These are phyloP conservation scores for Yamadazyma sp. DNA, from an alignment of 1,139 yeast species.

Conservation along the genomic window DNA sequence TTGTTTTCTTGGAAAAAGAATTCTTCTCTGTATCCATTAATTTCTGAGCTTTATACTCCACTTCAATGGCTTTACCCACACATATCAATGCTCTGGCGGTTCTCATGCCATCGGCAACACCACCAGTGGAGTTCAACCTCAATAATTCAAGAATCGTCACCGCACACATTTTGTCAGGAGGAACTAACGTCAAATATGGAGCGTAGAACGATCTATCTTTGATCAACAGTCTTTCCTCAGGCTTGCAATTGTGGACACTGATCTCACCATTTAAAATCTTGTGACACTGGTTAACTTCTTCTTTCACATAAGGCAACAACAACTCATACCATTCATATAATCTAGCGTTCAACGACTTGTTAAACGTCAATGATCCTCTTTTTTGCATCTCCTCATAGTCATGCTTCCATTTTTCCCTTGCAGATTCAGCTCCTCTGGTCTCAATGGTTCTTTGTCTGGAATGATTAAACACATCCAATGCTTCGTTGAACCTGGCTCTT, in stretches of 20 bases:
- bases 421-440: slow-evolving; percentile 78
- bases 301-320: slow-evolving; percentile 65
- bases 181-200: slow-evolving; percentile 70
- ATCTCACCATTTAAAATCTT: slow-evolving; percentile 28
- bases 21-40: slow-evolving; percentile 58
- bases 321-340: slow-evolving; percentile 78
- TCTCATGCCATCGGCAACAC: slow-evolving; percentile 80
- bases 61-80: slow-evolving; percentile 82
- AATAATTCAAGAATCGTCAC: slow-evolving; percentile 81
- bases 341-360: slow-evolving; percentile 65
- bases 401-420: slow-evolving; percentile 84
- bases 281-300: slow-evolving; percentile 57
- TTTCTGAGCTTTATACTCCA: slow-evolving; percentile 74
- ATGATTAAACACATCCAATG: slow-evolving; percentile 67
- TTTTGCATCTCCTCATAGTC: slow-evolving; percentile 71
- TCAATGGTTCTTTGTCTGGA: slow-evolving; percentile 78
- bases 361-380: slow-evolving; percentile 58
- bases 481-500: slow-evolving; percentile 55
- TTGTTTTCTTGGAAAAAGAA: slow-evolving; percentile 35
- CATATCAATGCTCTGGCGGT: slow-evolving; percentile 79
- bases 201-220: slow-evolving; percentile 68
- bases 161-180: slow-evolving; percentile 80
- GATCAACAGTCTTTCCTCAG: slow-evolving; percentile 33
- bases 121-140: slow-evolving; percentile 73
- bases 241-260: slow-evolving; percentile 17